Evolutionary conservation across 2,329 filamentous ascomycete genomes (phyloP).

Genomic region (Iodosphaeria phyllophila): DNA sequence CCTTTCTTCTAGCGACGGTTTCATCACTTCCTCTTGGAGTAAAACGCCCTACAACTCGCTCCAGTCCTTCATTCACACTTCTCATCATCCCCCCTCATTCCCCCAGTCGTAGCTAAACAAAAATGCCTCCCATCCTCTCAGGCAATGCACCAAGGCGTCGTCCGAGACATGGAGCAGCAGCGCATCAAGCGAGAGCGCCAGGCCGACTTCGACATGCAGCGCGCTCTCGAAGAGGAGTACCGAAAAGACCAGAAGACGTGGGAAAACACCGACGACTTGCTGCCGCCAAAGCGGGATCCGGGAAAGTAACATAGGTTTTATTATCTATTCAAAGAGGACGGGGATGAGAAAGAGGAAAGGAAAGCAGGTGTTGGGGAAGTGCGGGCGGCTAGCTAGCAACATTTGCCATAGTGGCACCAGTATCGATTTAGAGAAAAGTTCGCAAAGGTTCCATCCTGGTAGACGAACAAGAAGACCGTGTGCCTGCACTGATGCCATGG

Average conservation of each 20-base stretch:
- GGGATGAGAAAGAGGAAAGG: too few species aligned
- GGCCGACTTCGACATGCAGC: slow-evolving; percentile 87
- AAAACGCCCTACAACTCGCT: too few species aligned
- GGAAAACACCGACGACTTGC: slow-evolving; percentile 2
- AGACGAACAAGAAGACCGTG: too few species aligned
- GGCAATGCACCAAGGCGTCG: slow-evolving; percentile 91
- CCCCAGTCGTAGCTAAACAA: slow-evolving; percentile 1
- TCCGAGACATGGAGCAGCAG: slow-evolving; percentile 90
- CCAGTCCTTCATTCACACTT: not conserved
- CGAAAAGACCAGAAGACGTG: slow-evolving; percentile 66
- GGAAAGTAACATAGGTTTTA: slow-evolving; percentile 4
- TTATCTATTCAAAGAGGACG: too few species aligned
- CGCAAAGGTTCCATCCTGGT: too few species aligned
- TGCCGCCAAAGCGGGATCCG: slow-evolving; percentile 3
- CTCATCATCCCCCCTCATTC: slow-evolving; percentile 5
- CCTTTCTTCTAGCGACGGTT: not conserved
- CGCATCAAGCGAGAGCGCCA: slow-evolving; percentile 78
- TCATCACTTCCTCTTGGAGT: too few species aligned
- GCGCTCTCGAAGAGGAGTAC: slow-evolving; percentile 71
- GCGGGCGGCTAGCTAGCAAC: too few species aligned
- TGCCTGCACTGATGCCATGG: too few species aligned
- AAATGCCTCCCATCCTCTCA: slow-evolving; percentile 14
- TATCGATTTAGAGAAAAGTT: too few species aligned
- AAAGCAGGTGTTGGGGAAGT: too few species aligned
- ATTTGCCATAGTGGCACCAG: too few species aligned